Evolutionary conservation across 2,329 filamentous ascomycete species (phyloP), one percentile per base, ranked within the genome.

Genomic region (Cladobotryum protrusum): DNA sequence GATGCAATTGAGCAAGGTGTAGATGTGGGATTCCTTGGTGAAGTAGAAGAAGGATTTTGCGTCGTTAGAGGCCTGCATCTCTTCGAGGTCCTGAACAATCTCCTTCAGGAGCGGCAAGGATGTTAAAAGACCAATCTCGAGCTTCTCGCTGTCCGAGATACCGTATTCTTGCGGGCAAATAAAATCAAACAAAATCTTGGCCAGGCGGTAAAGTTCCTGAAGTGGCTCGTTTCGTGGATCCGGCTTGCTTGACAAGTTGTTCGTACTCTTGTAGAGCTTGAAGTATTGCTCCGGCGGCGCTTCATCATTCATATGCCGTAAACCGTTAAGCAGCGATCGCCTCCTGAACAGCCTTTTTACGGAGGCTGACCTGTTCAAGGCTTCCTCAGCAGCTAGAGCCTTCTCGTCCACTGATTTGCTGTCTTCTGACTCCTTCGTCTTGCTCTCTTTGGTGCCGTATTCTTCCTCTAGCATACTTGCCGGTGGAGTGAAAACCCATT

Each of bases 21-120:
- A 99, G 56, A 99, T 96, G 67, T 99, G 93, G 1, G 89, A 96
- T 70, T 99, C 93, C 69, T 99, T 99, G 56, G 93, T 99, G 69
- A 99, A 99, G 72, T 99, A 99, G 70, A 97, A 89, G 74, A 97
- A 97, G 2, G 87, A 92, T 65, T 96, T 96, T 41, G 91, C 90
- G 57, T 95, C 88, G 47, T 92, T 86, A 0, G 89, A 95, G 3
- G 93, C 92, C 69, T 99, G 93, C 68, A 97, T 89, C 69, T 97
- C 91, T 71, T 99, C 95, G 2, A 99, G 78, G 61, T 99, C 92
- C 63, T 91, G 87, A 6, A 99, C 93, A 60, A 99, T 96, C 70
- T 99, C 93, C 67, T 95, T 95, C 42, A 99, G 81, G 14, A 99
- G 76, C 2, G 93, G 95, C 43, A 99, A 74, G 12, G 91, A 96